Base-by-base conservation (phyloP, 2,329 filamentous ascomycete species). In the Scortechinia acanthostroma region DNA sequence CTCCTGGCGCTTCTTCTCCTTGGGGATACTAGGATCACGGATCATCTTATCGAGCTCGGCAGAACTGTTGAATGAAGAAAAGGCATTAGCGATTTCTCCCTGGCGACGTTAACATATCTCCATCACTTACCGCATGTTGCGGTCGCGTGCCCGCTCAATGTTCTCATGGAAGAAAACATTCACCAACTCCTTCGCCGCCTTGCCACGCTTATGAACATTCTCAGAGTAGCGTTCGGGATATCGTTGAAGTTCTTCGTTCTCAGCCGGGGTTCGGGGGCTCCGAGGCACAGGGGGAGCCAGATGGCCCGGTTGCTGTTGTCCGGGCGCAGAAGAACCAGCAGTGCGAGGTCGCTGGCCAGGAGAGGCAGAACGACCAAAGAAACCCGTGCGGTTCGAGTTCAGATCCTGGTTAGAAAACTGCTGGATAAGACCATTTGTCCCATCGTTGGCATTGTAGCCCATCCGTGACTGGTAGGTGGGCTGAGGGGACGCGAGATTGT, bases 151-250 rank as follows among this genome's bases (percentile, higher is more conserved):
- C 49, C 80, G 70, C 59, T 82, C 76, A 33, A 84, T 81, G 55
- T 80, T 83, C 60, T 84, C 79, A 56, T 81, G 77, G 70, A 84
- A 84, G 64, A 84, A 84, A 47, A 77, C 76, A 57, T 76, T 77
- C 51, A 83, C 78, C 51, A 82, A 60, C 53, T 78, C 75, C 56
- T 80, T 78, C 35, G 79, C 77, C 44, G 79, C 71, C 58, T 79
- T 80, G 35, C 77, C 74, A 56, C 78, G 71, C 59, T 77, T 77
- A 45, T 71, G 68, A 42, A 82, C 70, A 54, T 77, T 77, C 50
- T 77, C 74, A 3, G 76, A 76, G 59, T 79, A 83, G 52, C 75
- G 76, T 49, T 80, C 76, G 2, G 77, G 69, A 52, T 74, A 73
- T 55, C 74, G 77, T 47, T 71, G 61, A 35, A 80, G 70, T 23